These are phyloP conservation scores for Ambrosia artemisiifolia DNA, from an alignment of 129 eudicot genomes.

Conservation along the genomic window DNA sequence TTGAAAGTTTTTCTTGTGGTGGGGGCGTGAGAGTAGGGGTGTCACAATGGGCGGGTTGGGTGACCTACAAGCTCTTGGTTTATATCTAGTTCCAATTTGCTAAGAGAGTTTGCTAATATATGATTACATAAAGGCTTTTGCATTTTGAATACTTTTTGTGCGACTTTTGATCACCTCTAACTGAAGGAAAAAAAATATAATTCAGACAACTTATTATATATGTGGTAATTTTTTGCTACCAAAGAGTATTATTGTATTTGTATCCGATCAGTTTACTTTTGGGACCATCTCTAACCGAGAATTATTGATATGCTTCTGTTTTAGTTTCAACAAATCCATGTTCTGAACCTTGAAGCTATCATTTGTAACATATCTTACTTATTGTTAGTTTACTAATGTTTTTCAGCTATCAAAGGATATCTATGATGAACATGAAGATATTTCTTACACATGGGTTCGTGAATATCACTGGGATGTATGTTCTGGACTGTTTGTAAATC, in stretches of 20 bases:
- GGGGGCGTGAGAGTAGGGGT: neutral
- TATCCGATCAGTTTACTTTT: neutral
- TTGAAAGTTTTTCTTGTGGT: neutral
- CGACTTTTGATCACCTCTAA: too few species aligned
- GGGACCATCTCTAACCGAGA: neutral
- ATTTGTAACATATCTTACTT: neutral
- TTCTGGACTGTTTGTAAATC: neutral
- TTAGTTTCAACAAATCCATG: neutral
- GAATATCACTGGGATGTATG: conserved; percentile 97
- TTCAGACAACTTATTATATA: neutral
- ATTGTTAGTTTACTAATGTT: conserved; percentile 5
- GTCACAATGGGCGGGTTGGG: neutral
- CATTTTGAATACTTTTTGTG: neutral
- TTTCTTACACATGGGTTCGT: conserved; percentile 87
- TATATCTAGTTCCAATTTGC: neutral
- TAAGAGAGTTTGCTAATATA: neutral
- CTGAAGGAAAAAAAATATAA: conserved; percentile 1
- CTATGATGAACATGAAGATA: conserved; percentile 82
- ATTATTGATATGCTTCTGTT: neutral
- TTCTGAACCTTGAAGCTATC: neutral
- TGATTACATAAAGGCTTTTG: neutral
- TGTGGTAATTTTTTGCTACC: neutral
- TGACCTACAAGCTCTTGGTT: neutral
- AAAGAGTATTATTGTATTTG: neutral
- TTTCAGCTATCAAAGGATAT: conserved; percentile 82